Evolutionary conservation across 768 basidiomycete genomes (phyloP).

Genomic region (Boletus fagicola): DNA sequence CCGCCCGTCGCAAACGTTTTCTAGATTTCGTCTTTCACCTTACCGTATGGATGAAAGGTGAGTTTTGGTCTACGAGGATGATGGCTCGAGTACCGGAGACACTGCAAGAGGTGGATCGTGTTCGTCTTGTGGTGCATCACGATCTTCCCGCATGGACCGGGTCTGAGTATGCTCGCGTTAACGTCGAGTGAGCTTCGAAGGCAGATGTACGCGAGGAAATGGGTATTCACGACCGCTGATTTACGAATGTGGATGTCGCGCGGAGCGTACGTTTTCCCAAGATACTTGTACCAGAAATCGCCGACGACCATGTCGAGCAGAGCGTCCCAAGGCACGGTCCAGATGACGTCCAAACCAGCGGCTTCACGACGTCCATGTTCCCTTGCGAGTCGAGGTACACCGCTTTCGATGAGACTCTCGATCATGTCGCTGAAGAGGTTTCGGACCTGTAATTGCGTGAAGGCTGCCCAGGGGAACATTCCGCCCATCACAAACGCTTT

Average conservation of each 20-base stretch:
- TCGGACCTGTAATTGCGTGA: no score
- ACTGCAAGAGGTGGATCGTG: conserved; percentile 59
- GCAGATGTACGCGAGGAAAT: conserved; percentile 69
- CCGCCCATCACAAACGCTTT: no score
- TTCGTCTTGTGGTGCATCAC: conserved; percentile 42
- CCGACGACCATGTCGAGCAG: conserved; percentile 75
- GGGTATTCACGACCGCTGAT: conserved; percentile 68
- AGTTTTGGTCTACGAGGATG: conserved; percentile 63
- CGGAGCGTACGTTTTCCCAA: conserved; percentile 63
- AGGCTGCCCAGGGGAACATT: no score
- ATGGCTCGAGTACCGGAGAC: conserved; percentile 69
- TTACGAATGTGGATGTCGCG: conserved; percentile 65
- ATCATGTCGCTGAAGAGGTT: no score
- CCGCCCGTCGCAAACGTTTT: no score
- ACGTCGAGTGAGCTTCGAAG: conserved; percentile 45
- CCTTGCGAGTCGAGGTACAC: no score
- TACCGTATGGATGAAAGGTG: conserved; percentile 52
- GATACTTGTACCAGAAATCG: conserved; percentile 62
- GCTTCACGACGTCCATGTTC: no score
- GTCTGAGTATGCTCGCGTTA: conserved; percentile 50
- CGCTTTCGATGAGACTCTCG: no score
- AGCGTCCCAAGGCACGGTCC: conserved; percentile 69
- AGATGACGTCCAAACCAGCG: no score
- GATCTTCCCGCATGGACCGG: conserved; percentile 32
- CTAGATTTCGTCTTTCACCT: conserved; percentile 48